Evolutionary conservation across 208 protist species (phyloP).

Genomic region (Wallacemonas collosoma): DNA sequence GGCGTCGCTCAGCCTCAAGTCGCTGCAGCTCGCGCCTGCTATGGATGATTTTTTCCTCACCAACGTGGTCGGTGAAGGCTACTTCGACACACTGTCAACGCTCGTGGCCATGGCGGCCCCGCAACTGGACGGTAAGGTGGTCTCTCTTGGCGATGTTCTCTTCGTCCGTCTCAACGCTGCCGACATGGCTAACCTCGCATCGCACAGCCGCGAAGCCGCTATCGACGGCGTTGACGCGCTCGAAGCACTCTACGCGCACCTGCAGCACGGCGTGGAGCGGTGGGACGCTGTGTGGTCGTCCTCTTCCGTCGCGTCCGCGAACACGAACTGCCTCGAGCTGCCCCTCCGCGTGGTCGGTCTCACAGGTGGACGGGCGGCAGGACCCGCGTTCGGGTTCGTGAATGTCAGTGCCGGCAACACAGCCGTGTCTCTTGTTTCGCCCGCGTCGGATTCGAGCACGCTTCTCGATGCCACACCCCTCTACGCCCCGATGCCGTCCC

Average conservation of each 20-base stretch:
- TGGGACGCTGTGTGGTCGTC: constrained; percentile 18
- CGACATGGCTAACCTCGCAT: constrained; percentile 17
- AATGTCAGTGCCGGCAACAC: not conserved
- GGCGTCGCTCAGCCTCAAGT: constrained; percentile 32
- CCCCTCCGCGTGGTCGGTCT: constrained; percentile 44
- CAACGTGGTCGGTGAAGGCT: constrained; percentile 55
- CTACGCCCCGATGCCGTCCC: constrained; percentile 30
- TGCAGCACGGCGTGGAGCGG: constrained; percentile 24
- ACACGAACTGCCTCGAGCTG: not conserved
- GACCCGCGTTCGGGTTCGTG: constrained; percentile 7
- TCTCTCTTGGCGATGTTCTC: constrained; percentile 69
- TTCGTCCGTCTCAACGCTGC: constrained; percentile 30
- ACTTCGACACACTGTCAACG: constrained; percentile 45
- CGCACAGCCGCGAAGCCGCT: not conserved
- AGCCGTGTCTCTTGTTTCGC: constrained; percentile 28
- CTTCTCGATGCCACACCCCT: constrained; percentile 47
- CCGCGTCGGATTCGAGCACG: constrained; percentile 25
- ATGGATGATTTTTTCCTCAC: constrained; percentile 50
- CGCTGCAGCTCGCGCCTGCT: constrained; percentile 33
- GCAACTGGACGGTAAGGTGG: constrained; percentile 48
- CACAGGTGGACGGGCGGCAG: constrained; percentile 5
- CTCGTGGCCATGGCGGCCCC: constrained; percentile 32
- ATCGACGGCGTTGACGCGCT: constrained; percentile 42
- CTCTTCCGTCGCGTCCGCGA: not conserved
- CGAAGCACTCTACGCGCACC: constrained; percentile 32